Base-by-base conservation (phyloP, 345 rosid species). In the Aquilaria malaccensis region DNA sequence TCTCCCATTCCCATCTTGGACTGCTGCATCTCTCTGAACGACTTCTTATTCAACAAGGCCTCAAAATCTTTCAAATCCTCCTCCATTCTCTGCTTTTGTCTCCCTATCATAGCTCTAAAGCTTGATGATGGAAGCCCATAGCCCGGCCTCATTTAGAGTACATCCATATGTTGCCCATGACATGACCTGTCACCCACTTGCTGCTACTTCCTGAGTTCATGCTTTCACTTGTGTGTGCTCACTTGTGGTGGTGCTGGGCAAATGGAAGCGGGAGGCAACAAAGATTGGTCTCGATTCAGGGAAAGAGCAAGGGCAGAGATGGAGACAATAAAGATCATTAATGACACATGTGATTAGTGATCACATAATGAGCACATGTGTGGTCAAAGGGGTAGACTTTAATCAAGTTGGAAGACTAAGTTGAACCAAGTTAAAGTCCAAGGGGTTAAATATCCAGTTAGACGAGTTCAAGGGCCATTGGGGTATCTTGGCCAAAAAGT, bases 61-160 rank as follows among this genome's bases (percentile, higher is more conserved):
- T 90, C 91, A 55, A 90, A 80, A 69, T 90, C 99, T 79, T 90
- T 83, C 80, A 84, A 31, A 41, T 90, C 99, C 58, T 94, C 96
- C 65, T 90, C 95, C 0, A 81, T 86, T 70, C 89, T 81, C 30
- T 52, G 63, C 72, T 80, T 79, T 70, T 81, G 84, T 67, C 80
- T 78, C 30, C 81, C 85, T 61, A 82, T 63, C 2, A 72, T 67
- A 62, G 66, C 79, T 62, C 85, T 67, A 1, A 80, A 80, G 37
- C 73, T 63, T 76, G 73, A 71, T 11, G 83, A 85, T 78, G 82
- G 74, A 80, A 75, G 81, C 71, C 61, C 75, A 74, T 56, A 33
- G 80, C 84, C 59, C 60, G 43, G 31, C 67, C 88, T 56, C 54
- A 74, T 11, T 75, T 70, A 14, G 74, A 60, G 47, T 77, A 78